Percentiles rank a stretch among this genome's conserved stretches.
Evolutionary conservation across 371 early-diverging fungal genomes (phyloP).

Genomic region (Haplosporangium sp.): DNA sequence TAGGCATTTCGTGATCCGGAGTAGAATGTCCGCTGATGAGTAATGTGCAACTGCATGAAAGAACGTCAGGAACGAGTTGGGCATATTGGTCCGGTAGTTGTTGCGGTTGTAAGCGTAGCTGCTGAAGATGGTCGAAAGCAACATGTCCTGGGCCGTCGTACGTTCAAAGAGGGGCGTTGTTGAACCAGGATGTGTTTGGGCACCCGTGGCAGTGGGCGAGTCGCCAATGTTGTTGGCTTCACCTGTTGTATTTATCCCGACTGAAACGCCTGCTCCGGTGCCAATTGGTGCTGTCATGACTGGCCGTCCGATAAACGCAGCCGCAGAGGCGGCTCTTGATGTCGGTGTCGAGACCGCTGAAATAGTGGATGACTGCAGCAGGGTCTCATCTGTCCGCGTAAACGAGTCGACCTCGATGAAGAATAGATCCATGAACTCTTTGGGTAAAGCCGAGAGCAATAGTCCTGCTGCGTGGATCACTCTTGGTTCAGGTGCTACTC

Average conservation of each 20-base stretch:
- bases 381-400: constrained; percentile 33
- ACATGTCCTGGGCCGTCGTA: constrained; percentile 38
- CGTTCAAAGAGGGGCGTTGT: constrained; percentile 5
- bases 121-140: constrained; percentile 62
- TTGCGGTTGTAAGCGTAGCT: constrained; percentile 71
- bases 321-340: constrained; percentile 11
- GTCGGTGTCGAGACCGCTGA: constrained; percentile 10
- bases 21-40: constrained; percentile 67
- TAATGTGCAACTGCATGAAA: constrained; percentile 74
- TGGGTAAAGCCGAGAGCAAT: constrained; percentile 36
- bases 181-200: background rate
- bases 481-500: constrained; percentile 35
- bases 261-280: background rate
- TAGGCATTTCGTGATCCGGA: constrained; percentile 39
- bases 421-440: constrained; percentile 39
- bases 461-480: constrained; percentile 52
- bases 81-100: constrained; percentile 69
- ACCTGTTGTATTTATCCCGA: constrained; percentile 8
- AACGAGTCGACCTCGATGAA: constrained; percentile 47
- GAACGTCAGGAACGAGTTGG: constrained; percentile 71
- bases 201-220: background rate
- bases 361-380: constrained; percentile 40
- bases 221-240: background rate
- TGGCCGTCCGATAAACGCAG: constrained; percentile 6
- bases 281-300: background rate